Conservation (phyloP, 352 stramenopile genomes). For the Globisporangium nunn region DNA sequence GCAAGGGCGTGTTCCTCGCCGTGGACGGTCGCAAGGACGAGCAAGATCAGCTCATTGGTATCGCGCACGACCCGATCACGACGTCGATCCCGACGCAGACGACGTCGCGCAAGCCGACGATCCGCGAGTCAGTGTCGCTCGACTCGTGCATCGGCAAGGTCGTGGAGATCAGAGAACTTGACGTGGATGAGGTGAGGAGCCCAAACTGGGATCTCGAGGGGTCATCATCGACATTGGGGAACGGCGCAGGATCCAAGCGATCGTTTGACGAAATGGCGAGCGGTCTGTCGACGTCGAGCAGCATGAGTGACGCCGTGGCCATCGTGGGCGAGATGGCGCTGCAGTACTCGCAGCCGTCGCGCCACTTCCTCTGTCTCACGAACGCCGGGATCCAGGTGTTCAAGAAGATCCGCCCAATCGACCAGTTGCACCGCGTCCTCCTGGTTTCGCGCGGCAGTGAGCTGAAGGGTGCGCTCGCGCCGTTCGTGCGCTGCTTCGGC, state of each 20-base stretch:
- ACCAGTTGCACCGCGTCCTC: conserved; percentile 78
- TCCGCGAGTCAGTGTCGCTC: conserved; percentile 68
- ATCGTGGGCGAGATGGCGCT: conserved; percentile 77
- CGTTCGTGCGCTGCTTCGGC: conserved; percentile 80
- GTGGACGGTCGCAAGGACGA: conserved; percentile 73
- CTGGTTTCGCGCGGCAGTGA: conserved; percentile 61
- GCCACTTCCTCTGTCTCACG: conserved; percentile 83
- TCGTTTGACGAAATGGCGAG: conserved; percentile 77
- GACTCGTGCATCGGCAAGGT: conserved; percentile 81
- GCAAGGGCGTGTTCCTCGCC: conserved; percentile 70
- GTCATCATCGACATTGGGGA: conserved; percentile 4
- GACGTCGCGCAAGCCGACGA: conserved; percentile 53
- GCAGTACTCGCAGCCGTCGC: conserved; percentile 74
- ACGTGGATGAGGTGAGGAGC: conserved; percentile 18
- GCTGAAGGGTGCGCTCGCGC: conserved; percentile 50
- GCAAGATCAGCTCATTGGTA: conserved; percentile 69
- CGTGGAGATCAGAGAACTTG: conserved; percentile 70
- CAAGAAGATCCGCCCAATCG: conserved; percentile 85
- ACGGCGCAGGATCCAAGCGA: conserved; percentile 32
- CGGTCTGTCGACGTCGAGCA: conserved; percentile 10
- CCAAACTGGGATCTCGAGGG: conserved; percentile 8
- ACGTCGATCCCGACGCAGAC: conserved; percentile 51
- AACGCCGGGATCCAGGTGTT: conserved; percentile 85
- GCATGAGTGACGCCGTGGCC: conserved; percentile 20
- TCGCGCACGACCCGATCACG: conserved; percentile 69